Conservation (phyloP, 495 filamentous ascomycete species). For the Lasiosphaeriaceae sp. region DNA sequence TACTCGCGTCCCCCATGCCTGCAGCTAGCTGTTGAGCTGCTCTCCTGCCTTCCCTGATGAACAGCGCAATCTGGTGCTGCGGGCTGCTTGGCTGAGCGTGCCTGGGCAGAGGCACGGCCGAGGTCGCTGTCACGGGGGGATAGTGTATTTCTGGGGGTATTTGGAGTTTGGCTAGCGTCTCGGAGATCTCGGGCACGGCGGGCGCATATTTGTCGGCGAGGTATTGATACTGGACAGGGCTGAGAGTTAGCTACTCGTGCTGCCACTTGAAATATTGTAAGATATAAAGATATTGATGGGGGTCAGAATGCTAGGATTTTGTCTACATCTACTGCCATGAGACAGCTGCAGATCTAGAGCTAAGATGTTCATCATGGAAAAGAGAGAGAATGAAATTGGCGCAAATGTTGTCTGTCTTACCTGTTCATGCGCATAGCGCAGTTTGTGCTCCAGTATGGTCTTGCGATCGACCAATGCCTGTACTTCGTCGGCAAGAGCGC, state of each 20-base stretch:
- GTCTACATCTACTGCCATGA: constrained; percentile 49
- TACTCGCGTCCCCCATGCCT: constrained; percentile 34
- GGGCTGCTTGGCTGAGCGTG: constrained; percentile 34
- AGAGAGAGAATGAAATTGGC: constrained; percentile 7
- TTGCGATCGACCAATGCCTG: constrained; percentile 52
- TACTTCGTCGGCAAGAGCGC: constrained; percentile 57
- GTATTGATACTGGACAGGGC: constrained; percentile 43
- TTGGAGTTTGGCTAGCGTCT: constrained; percentile 52
- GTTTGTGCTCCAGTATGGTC: constrained; percentile 53
- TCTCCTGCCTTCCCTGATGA: constrained; percentile 52
- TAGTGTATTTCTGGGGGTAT: constrained; percentile 48
- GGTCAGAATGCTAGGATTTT: constrained; percentile 29
- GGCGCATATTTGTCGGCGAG: constrained; percentile 57
- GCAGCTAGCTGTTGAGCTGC: constrained; percentile 44
- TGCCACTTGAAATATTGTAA: background rate
- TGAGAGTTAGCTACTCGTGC: constrained; percentile 14
- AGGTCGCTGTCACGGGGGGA: constrained; percentile 37
- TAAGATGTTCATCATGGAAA: constrained; percentile 54
- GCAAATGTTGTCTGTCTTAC: constrained; percentile 30
- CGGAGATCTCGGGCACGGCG: constrained; percentile 47
- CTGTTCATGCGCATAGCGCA: constrained; percentile 55
- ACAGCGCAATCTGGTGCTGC: constrained; percentile 52
- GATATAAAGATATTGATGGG: too few species aligned
- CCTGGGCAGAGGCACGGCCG: constrained; percentile 48
- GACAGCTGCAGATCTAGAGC: constrained; percentile 70